Percentiles rank a stretch among this genome's conserved stretches.
Conservation (phyloP, 2,329 filamentous ascomycete genomes). For the Beauveria sp. region DNA sequence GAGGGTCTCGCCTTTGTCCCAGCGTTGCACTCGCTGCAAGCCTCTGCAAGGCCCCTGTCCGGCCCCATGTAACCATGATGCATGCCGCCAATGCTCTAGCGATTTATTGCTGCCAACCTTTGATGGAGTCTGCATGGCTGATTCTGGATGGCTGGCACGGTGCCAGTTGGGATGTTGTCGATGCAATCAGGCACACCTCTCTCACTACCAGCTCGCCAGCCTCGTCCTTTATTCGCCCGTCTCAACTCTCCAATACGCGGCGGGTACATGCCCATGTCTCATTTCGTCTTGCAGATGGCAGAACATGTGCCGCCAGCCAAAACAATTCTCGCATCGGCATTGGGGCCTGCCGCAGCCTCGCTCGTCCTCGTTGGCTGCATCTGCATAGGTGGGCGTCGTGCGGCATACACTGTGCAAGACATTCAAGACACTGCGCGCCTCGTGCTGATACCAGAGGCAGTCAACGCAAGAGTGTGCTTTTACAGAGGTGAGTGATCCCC, state of each 20-base stretch:
- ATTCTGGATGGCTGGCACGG: background rate
- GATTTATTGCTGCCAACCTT: background rate
- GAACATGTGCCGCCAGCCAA: background rate
- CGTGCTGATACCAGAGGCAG: background rate
- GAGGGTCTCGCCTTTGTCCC: background rate
- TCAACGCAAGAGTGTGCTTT: background rate
- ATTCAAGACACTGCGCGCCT: background rate
- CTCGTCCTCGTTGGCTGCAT: constrained; percentile 1
- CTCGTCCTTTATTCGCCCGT: background rate
- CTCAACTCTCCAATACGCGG: background rate
- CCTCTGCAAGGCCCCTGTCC: constrained; percentile 2
- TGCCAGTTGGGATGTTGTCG: background rate
- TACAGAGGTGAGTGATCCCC: background rate
- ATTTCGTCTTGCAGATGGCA: background rate
- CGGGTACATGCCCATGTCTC: background rate
- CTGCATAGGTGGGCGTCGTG: background rate
- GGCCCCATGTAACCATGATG: background rate
- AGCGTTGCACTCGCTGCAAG: constrained; percentile 7
- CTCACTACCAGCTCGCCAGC: background rate
- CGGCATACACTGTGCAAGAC: background rate
- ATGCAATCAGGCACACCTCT: background rate
- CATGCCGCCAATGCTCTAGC: background rate
- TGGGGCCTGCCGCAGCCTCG: constrained; percentile 1
- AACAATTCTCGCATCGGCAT: background rate
- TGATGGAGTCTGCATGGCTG: background rate